phyloP scores from a whole-genome alignment of 2,329 filamentous ascomycete genomes.

The Xylariaceae sp. region DNA sequence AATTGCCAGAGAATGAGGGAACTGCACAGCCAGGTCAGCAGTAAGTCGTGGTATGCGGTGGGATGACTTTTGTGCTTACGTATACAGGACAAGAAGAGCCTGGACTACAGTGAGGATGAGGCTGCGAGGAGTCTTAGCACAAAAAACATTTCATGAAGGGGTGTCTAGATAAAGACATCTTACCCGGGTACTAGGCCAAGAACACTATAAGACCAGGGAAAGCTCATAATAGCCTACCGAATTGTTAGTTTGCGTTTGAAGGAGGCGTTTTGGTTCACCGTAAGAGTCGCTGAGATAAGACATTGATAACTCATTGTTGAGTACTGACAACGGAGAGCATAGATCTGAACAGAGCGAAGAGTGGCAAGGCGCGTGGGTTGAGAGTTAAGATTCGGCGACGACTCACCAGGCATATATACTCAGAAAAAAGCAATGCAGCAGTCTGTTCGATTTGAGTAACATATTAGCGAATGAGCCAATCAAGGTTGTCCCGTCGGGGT shows the following conservation, averaged over 20 bases:
- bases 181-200: constrained; percentile 83
- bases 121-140: constrained; percentile 37
- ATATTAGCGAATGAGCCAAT: too few species aligned
- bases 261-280: background rate
- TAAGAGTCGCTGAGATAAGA: background rate
- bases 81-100: constrained; percentile 82
- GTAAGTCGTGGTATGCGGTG: background rate
- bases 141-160: constrained; percentile 11
- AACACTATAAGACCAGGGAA: constrained; percentile 89
- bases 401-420: constrained; percentile 82
- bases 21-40: constrained; percentile 19
- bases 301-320: background rate
- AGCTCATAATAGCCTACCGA: constrained; percentile 83
- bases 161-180: constrained; percentile 29
- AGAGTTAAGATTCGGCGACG: background rate
- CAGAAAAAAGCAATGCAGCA: constrained; percentile 86
- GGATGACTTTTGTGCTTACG: constrained; percentile 56
- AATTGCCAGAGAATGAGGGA: constrained; percentile 65
- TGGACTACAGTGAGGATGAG: constrained; percentile 82
- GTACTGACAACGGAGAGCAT: too few species aligned
- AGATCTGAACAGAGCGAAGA: too few species aligned
- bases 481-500: too few species aligned
- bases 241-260: constrained; percentile 22
- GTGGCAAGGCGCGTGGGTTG: background rate
- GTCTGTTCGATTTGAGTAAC: too few species aligned